These are phyloP conservation scores for Nakazawaea anatomiae DNA, from an alignment of 805 yeast species.

Conservation along the genomic window DNA sequence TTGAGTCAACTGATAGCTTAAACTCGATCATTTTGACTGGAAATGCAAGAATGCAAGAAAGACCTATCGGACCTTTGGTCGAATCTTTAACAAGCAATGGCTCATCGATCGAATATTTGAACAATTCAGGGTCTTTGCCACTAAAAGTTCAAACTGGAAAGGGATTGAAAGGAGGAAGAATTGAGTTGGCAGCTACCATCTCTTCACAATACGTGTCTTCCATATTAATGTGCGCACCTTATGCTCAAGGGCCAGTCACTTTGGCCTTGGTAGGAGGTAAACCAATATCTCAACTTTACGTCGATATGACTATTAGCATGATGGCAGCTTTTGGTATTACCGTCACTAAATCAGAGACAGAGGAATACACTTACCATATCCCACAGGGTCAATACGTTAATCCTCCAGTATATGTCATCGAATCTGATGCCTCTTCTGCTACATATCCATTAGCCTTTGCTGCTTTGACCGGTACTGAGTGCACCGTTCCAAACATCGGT, in stretches of 20 bases:
- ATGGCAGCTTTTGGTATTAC: conserved; percentile 84
- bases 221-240: conserved; percentile 95
- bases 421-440: conserved; percentile 96
- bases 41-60: conserved; percentile 93
- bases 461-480: conserved; percentile 89
- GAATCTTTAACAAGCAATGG: conserved; percentile 86
- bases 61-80: conserved; percentile 95
- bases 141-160: conserved; percentile 62
- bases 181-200: conserved; percentile 91
- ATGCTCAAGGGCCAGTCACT: conserved; percentile 83
- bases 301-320: conserved; percentile 96
- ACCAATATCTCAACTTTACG: conserved; percentile 92
- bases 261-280: conserved; percentile 90
- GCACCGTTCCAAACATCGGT: conserved; percentile 94
- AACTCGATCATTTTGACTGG: conserved; percentile 73
- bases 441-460: conserved; percentile 97
- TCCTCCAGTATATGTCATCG: conserved; percentile 83
- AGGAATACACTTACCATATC: conserved; percentile 81
- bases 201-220: conserved; percentile 98
- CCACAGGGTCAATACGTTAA: conserved; percentile 78
- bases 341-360: conserved; percentile 64
- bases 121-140: conserved; percentile 80
- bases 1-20: conserved; percentile 36
- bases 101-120: conserved; percentile 63
- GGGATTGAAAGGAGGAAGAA: conserved; percentile 82